Percentiles rank a stretch among this genome's conserved stretches.
Evolutionary conservation across 2,329 filamentous ascomycete species (phyloP).

Genomic region (Daldinia sp.): DNA sequence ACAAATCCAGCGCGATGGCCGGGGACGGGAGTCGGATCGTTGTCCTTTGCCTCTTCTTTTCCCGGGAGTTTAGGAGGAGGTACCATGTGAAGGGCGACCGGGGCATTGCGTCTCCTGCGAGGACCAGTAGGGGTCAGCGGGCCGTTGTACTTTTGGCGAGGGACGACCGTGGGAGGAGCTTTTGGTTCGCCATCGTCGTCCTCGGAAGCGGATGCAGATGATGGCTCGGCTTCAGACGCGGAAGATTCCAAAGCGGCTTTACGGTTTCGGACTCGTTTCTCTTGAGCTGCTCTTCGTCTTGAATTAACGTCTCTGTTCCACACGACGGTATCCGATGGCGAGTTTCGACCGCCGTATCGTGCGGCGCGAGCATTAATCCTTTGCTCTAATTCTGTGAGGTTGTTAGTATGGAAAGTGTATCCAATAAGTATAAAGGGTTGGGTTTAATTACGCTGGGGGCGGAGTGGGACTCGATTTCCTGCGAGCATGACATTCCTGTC

Average conservation of each 20-base stretch:
- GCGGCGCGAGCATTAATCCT: background rate
- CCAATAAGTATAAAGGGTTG: background rate
- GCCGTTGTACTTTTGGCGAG: too few species aligned
- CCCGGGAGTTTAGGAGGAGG: too few species aligned
- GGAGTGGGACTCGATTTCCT: background rate
- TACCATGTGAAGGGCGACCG: too few species aligned
- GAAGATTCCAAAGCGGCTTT: background rate
- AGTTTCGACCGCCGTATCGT: background rate
- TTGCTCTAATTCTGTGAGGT: background rate
- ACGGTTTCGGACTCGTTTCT: too few species aligned
- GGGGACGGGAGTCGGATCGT: too few species aligned
- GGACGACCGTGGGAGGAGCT: too few species aligned
- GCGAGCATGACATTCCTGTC: background rate
- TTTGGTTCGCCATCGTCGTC: too few species aligned
- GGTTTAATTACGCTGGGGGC: background rate
- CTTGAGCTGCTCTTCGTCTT: background rate
- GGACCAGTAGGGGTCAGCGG: too few species aligned
- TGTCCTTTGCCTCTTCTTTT: too few species aligned
- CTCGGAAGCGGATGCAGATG: too few species aligned
- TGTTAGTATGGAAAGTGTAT: background rate
- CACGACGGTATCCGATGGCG: background rate
- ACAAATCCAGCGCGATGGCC: too few species aligned
- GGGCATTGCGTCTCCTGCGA: too few species aligned
- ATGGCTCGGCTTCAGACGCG: background rate
- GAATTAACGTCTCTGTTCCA: background rate